phyloP scores from a whole-genome alignment of 2,329 filamentous ascomycete species.

The Colletotrichum sp. region DNA sequence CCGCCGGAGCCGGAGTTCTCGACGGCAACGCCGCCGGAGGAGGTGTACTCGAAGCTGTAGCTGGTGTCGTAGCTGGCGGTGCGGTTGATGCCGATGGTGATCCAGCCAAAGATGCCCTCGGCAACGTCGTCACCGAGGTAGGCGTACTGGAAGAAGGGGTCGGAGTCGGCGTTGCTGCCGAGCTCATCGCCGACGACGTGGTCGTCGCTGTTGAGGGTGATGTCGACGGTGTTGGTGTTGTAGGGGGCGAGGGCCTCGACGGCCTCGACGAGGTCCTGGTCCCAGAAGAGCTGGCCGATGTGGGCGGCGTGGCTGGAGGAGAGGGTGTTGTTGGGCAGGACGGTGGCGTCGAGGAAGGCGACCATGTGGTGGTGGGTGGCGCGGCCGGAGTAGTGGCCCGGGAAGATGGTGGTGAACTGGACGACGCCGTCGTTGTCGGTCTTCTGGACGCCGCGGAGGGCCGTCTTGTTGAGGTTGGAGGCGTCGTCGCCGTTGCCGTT shows the following conservation, averaged over 20 bases:
- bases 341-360: constrained; percentile 5
- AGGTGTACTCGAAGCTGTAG: background rate
- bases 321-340: constrained; percentile 47
- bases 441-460: constrained; percentile 20
- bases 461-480: constrained; percentile 2
- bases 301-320: constrained; percentile 44
- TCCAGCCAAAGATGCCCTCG: constrained; percentile 54
- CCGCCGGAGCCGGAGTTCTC: background rate
- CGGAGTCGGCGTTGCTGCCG: constrained; percentile 48
- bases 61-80: background rate
- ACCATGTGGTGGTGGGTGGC: constrained; percentile 52
- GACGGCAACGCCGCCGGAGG: background rate
- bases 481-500: constrained; percentile 6
- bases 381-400: constrained; percentile 49
- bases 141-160: constrained; percentile 58
- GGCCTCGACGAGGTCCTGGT: constrained; percentile 1
- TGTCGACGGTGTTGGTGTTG: constrained; percentile 6
- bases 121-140: constrained; percentile 50
- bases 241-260: constrained; percentile 11
- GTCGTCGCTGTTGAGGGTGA: constrained; percentile 38
- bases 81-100: constrained; percentile 45
- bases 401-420: constrained; percentile 49
- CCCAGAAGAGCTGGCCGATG: constrained; percentile 19
- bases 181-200: constrained; percentile 45
- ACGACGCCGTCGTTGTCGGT: constrained; percentile 24